phyloP scores from a whole-genome alignment of 768 basidiomycete species.

The Boletus sp. region DNA sequence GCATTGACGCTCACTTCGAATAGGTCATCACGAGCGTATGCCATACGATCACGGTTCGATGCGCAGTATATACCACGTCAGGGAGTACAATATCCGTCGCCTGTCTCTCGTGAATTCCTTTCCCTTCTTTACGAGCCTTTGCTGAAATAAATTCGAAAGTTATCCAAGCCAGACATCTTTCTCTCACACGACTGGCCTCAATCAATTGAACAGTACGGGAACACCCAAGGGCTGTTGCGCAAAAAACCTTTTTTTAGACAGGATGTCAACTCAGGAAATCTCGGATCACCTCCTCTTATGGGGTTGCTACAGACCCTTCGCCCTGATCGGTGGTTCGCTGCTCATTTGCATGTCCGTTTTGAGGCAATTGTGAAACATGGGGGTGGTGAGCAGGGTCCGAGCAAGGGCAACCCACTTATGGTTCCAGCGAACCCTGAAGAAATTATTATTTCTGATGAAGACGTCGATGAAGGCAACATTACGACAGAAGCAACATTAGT shows the following conservation, averaged over 20 bases:
- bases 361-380: conserved; percentile 63
- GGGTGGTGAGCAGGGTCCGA: neutral
- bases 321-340: conserved; percentile 90
- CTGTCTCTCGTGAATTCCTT: conserved; percentile 60
- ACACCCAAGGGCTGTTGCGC: conserved; percentile 60
- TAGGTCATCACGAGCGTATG: conserved; percentile 77
- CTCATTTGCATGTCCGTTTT: conserved; percentile 87
- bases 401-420: neutral
- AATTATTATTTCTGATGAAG: conserved; percentile 39
- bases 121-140: neutral
- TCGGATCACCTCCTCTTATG: conserved; percentile 88
- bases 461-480: conserved; percentile 15
- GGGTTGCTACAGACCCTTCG: conserved; percentile 67
- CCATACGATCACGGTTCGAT: conserved; percentile 76
- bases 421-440: conserved; percentile 37
- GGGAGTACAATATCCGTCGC: conserved; percentile 79
- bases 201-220: conserved; percentile 78
- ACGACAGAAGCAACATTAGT: conserved; percentile 1
- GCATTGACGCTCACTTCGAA: conserved; percentile 2
- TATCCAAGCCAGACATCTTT: conserved; percentile 69
- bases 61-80: conserved; percentile 86
- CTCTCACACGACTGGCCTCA: conserved; percentile 98
- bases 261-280: conserved; percentile 62
- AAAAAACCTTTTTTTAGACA: conserved; percentile 75
- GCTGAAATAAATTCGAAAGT: conserved; percentile 32